These are phyloP conservation scores for Aspergillus aculeatus DNA, from an alignment of 2,329 filamentous ascomycete genomes.

Conservation along the genomic window DNA sequence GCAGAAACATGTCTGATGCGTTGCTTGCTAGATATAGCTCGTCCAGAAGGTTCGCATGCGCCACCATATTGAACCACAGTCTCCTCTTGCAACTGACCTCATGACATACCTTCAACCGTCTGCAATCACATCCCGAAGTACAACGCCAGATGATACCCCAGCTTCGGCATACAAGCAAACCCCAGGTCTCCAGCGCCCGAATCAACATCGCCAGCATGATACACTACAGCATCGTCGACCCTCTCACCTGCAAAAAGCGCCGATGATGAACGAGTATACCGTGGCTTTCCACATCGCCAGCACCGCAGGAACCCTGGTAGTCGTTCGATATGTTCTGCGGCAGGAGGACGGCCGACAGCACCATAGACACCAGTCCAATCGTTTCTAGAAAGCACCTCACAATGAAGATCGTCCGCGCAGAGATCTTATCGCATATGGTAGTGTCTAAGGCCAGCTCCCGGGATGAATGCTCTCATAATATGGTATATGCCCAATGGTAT, in stretches of 20 bases:
- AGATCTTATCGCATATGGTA: slow-evolving; percentile 44
- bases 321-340: slow-evolving; percentile 71
- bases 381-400: slow-evolving; percentile 79
- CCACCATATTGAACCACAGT: too few species aligned
- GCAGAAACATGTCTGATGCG: too few species aligned
- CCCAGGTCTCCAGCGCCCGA: background rate
- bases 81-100: too few species aligned
- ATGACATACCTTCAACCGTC: too few species aligned
- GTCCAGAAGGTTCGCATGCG: too few species aligned
- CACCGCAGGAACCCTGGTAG: slow-evolving; percentile 75
- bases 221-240: slow-evolving; percentile 59
- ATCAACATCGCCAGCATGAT: slow-evolving; percentile 40
- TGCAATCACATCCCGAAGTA: too few species aligned
- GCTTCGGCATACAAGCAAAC: background rate
- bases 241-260: slow-evolving; percentile 52
- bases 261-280: slow-evolving; percentile 43
- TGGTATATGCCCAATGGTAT: too few species aligned
- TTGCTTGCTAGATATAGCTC: too few species aligned
- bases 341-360: slow-evolving; percentile 70
- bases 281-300: slow-evolving; percentile 69
- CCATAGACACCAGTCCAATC: slow-evolving; percentile 72
- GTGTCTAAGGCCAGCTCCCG: too few species aligned
- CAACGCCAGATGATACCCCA: background rate
- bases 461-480: too few species aligned
- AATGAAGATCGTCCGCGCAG: slow-evolving; percentile 68